Conservation (phyloP, 805 yeast genomes). For the Lachancea fermentati region DNA sequence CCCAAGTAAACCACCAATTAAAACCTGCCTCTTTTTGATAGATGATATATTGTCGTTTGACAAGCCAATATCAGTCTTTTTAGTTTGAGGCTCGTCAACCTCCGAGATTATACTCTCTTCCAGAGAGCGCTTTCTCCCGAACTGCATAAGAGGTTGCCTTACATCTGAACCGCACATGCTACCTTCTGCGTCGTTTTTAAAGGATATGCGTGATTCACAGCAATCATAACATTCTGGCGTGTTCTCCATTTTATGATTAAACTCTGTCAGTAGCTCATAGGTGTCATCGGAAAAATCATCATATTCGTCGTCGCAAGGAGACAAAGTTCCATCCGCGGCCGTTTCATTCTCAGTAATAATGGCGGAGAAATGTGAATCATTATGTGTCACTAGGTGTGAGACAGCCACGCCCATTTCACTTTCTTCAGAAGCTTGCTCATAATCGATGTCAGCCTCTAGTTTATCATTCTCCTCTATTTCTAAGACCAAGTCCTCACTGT, state of each 20-base stretch:
- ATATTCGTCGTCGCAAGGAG: neutral
- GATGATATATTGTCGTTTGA: neutral
- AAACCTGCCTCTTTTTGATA: conserved; percentile 1
- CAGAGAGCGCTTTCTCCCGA: neutral
- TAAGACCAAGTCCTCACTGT: conserved; percentile 11
- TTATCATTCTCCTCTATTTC: conserved; percentile 1
- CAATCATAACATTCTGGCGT: conserved; percentile 9
- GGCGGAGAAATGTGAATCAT: neutral
- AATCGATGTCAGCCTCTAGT: neutral
- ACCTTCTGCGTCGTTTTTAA: neutral
- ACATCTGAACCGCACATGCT: neutral
- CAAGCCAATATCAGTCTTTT: neutral
- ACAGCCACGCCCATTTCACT: neutral
- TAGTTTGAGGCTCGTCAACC: neutral
- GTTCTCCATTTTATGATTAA: conserved; percentile 1
- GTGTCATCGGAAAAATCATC: neutral
- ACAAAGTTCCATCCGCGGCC: neutral
- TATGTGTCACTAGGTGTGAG: neutral
- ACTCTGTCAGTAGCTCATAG: neutral
- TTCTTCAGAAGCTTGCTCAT: neutral
- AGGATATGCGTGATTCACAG: neutral
- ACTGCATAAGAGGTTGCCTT: no score
- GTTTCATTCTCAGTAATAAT: neutral
- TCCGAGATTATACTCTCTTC: neutral
- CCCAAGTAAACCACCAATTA: conserved; percentile 17